Percentiles rank a stretch among this genome's conserved stretches.
phyloP scores from a whole-genome alignment of 2,329 filamentous ascomycete species.

The Cladosporium velox region DNA sequence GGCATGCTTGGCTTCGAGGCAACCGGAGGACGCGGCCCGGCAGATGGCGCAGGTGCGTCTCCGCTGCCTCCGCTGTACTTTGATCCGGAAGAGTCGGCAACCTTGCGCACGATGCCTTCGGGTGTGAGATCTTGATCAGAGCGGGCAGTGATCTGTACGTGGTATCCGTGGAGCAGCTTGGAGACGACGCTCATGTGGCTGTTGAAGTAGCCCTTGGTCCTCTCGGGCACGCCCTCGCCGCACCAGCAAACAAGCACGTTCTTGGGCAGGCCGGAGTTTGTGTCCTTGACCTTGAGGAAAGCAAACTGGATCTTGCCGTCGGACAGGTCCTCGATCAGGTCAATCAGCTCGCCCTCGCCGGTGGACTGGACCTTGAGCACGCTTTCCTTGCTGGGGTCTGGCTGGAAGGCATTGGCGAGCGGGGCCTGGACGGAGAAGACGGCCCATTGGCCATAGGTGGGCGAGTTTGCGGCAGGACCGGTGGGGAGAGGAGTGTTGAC shows the following conservation, averaged over 20 bases:
- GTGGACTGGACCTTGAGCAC: constrained; percentile 91
- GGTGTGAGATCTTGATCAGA: constrained; percentile 86
- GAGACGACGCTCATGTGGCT: constrained; percentile 87
- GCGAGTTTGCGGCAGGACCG: constrained; percentile 63
- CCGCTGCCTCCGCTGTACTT: constrained; percentile 80
- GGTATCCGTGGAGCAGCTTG: constrained; percentile 92
- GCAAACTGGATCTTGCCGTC: constrained; percentile 97
- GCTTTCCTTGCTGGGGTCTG: constrained; percentile 85
- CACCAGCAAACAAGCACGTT: constrained; percentile 94
- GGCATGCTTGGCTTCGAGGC: constrained; percentile 93
- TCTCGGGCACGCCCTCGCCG: constrained; percentile 94
- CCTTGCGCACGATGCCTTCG: constrained; percentile 86
- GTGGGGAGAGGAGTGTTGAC: constrained; percentile 62
- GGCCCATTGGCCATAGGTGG: constrained; percentile 89
- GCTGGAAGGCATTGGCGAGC: constrained; percentile 87
- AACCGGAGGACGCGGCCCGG: constrained; percentile 66
- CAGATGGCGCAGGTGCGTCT: constrained; percentile 46
- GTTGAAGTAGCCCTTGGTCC: constrained; percentile 97
- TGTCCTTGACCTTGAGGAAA: constrained; percentile 94
- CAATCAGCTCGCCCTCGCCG: constrained; percentile 87
- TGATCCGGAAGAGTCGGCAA: constrained; percentile 88
- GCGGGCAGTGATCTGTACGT: constrained; percentile 94
- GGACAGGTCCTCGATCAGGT: constrained; percentile 93
- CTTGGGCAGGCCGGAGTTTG: constrained; percentile 87
- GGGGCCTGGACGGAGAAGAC: constrained; percentile 92